Evolutionary conservation across 768 basidiomycete genomes (phyloP).

Genomic region (Xerocomus brunneocitrinus): DNA sequence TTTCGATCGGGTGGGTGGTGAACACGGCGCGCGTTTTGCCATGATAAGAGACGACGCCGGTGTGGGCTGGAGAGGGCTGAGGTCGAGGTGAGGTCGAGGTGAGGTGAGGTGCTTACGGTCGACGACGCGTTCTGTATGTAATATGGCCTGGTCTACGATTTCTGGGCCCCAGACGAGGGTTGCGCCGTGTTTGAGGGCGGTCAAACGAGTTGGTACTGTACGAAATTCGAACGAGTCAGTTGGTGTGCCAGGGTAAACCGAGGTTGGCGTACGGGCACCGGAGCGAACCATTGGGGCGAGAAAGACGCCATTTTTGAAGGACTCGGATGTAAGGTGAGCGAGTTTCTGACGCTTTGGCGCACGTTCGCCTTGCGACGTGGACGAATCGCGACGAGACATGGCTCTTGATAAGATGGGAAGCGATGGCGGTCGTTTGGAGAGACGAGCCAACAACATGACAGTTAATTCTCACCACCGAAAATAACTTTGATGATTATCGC

Average conservation of each 20-base stretch:
- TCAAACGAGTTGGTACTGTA: constrained; percentile 78
- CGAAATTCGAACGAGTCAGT: not conserved
- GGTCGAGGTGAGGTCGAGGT: not conserved
- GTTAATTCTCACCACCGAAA: not conserved
- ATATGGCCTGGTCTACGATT: constrained; percentile 92
- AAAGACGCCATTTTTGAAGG: constrained; percentile 86
- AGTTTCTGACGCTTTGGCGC: constrained; percentile 51
- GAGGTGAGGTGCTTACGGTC: constrained; percentile 59
- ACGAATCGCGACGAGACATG: constrained; percentile 54
- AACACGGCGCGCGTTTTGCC: constrained; percentile 85
- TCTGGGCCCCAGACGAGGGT: constrained; percentile 96
- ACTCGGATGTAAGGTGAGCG: constrained; percentile 58
- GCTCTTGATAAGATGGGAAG: not conserved
- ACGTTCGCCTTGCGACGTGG: constrained; percentile 26
- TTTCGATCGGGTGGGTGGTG: constrained; percentile 91
- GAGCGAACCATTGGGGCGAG: constrained; percentile 99
- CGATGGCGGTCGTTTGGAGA: not conserved
- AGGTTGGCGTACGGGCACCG: constrained; percentile 64
- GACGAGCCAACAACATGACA: constrained; percentile 6
- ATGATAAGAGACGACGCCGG: constrained; percentile 84
- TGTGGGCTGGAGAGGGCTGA: constrained; percentile 50
- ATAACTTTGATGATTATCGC: not conserved
- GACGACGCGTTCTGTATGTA: constrained; percentile 77
- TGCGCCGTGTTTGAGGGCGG: constrained; percentile 89
- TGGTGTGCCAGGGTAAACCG: not conserved